Base-by-base conservation (phyloP, 192 early-diverging fungal species). In the Backusella sp. region DNA sequence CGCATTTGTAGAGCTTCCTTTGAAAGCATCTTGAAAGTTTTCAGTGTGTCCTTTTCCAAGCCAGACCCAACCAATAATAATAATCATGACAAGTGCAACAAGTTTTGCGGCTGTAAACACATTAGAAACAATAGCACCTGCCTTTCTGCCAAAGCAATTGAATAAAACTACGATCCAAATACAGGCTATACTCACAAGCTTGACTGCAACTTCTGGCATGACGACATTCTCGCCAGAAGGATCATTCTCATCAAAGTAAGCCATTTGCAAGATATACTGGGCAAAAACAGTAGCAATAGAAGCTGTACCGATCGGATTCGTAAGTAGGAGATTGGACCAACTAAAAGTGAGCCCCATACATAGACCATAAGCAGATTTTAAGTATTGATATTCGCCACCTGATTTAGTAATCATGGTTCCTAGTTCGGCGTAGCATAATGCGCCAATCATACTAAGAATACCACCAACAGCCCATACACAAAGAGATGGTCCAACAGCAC, bases 381-480 rank as follows among this genome's bases (percentile, higher is more conserved):
- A 84, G 75, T 96, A 98, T 19, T 90, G 90, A 84, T 94, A 91
- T 66, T 96, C 96, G 1, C 91, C 92, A 72, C 97, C 97, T 65
- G 94, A 96, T 21, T 82, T 78, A 7, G 93, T 92, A 59, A 94
- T 90, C 84, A 92, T 93, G 26, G 94, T 86, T 4, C 97, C 97
- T 36, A 98, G 84, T 83, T 98, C 97, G 19, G 94, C 92, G 77
- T 96, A 98, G 73, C 92, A 93, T 8, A 93, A 79, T 0, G 91
- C 91, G 37, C 97, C 97, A 14, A 90, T 88, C 74, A 93, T 90
- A 4, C 94, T 91, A 42, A 95, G 82, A 17, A 94, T 52, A 7
- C 89, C 92, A 70, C 91, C 91, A 3, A 92, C 66, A 19, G 85
- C 83, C 93, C 93, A 94, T 35, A 94, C 83, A 59, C 93, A 76